Base-by-base conservation (phyloP, 768 basidiomycete species). In the Baorangia bicolor region DNA sequence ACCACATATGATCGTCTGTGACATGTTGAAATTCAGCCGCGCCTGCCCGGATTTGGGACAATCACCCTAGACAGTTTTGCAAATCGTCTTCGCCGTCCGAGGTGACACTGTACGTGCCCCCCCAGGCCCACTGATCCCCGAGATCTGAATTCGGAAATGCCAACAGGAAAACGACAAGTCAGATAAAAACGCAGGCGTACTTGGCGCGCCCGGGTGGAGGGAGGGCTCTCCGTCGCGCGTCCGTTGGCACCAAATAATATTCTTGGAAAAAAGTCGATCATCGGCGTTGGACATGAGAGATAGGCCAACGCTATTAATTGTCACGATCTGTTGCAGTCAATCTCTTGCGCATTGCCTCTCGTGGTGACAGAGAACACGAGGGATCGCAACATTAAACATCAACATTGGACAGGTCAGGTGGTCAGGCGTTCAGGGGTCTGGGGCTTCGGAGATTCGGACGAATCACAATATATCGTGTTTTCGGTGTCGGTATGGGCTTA, bases 181-280 rank as follows among this genome's bases (percentile, higher is more conserved):
- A n/a, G n/a, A n/a, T n/a, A n/a, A n/a, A n/a, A n/a, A n/a, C n/a
- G n/a, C n/a, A n/a, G n/a, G n/a, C n/a, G n/a, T n/a, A n/a, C n/a
- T n/a, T n/a, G n/a, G 16, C 47, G 40, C 40, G 39, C 12, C 44
- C 44, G 52, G 38, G 38, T 38, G n/a, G 37, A 4, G 37, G 43
- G 31, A 18, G 8, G 48, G 57, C 28, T 16, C 25, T 58, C 58
- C 58, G 58, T 59, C 58, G 58, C 58, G 10, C 40, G 34, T 59
- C 57, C 58, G 58, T 25, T 33, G 28, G 33, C 18, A 31, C 49
- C 35, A 41, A n/a, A 6, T 18, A 10, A 21, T 23, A 8, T 49
- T 48, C 25, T 33, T 6, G 49, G 44, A 25, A 38, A 35, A 25
- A 38, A 35, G 57, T 59, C 56, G 56, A 47, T 51, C 55, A 47